Evolutionary conservation across 2,329 filamentous ascomycete species (phyloP).

Genomic region (Onygenales sp.): DNA sequence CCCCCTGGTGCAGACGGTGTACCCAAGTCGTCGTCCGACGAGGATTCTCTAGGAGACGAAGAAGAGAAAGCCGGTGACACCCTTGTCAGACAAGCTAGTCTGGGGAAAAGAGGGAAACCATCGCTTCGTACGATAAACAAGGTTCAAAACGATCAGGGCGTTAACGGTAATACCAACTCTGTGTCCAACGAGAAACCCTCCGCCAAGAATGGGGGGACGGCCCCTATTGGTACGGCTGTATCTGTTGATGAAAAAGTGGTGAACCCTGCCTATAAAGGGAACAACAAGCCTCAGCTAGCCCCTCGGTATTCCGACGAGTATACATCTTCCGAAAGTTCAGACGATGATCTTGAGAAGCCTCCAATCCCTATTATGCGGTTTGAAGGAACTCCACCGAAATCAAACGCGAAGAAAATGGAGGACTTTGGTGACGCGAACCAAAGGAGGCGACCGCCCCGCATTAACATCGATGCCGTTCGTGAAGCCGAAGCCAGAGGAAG

Average conservation of each 20-base stretch:
- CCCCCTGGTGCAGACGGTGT: conserved; percentile 37
- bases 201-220: background rate
- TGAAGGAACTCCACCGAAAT: conserved; percentile 2
- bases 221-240: background rate
- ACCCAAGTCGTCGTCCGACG: conserved; percentile 22
- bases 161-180: background rate
- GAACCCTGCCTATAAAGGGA: background rate
- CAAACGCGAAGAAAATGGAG: conserved; percentile 13
- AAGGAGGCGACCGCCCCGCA: conserved; percentile 52
- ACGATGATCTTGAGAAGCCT: conserved; percentile 25
- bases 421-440: conserved; percentile 25
- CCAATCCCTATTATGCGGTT: conserved; percentile 18
- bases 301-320: background rate
- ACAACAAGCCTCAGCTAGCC: background rate
- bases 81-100: conserved; percentile 22
- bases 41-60: conserved; percentile 16
- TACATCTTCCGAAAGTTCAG: conserved; percentile 16
- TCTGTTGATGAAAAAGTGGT: background rate
- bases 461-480: conserved; percentile 74
- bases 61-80: conserved; percentile 10
- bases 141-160: conserved; percentile 2
- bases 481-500: conserved; percentile 78
- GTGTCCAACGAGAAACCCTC: background rate
- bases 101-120: conserved; percentile 21
- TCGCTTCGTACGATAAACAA: conserved; percentile 22